Evolutionary conservation across 2,329 filamentous ascomycete species (phyloP).

Genomic region (Sporothrix humicola): DNA sequence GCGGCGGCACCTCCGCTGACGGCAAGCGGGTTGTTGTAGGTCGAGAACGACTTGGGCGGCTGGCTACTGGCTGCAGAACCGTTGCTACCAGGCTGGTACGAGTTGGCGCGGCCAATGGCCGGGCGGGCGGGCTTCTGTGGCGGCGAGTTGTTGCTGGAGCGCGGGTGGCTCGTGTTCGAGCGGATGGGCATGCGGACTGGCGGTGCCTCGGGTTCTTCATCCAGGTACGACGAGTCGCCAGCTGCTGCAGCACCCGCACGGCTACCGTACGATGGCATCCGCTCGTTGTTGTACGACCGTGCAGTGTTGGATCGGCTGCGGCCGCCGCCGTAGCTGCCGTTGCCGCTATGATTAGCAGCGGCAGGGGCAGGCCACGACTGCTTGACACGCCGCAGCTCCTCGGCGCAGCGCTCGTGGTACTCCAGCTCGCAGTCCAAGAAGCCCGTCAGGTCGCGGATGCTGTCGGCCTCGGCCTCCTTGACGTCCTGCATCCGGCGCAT

Average conservation of each 20-base stretch:
- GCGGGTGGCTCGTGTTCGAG: slow-evolving; percentile 43
- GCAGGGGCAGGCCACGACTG: slow-evolving; percentile 51
- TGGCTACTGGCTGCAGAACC: not conserved
- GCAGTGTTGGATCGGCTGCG: slow-evolving; percentile 57
- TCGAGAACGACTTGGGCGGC: slow-evolving; percentile 14
- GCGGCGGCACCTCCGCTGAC: slow-evolving; percentile 37
- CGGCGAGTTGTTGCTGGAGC: slow-evolving; percentile 38
- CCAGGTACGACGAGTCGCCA: slow-evolving; percentile 38
- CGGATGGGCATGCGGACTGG: slow-evolving; percentile 54
- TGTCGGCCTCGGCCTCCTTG: slow-evolving; percentile 87
- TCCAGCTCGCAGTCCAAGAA: slow-evolving; percentile 89
- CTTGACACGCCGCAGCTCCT: slow-evolving; percentile 70
- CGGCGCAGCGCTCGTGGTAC: slow-evolving; percentile 88
- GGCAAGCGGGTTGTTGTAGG: slow-evolving; percentile 14
- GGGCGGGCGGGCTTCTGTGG: slow-evolving; percentile 49
- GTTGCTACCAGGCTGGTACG: slow-evolving; percentile 46
- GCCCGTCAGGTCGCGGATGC: slow-evolving; percentile 74
- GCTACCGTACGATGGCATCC: slow-evolving; percentile 43
- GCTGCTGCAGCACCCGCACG: slow-evolving; percentile 45
- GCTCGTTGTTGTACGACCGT: slow-evolving; percentile 49
- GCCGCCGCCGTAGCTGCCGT: slow-evolving; percentile 38
- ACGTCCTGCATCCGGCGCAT: slow-evolving; percentile 93
- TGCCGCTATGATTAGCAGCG: slow-evolving; percentile 33
- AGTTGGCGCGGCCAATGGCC: slow-evolving; percentile 47
- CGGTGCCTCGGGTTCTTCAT: slow-evolving; percentile 46